phyloP scores from a whole-genome alignment of 139 green algal species.

The Picochlorum sp. region DNA sequence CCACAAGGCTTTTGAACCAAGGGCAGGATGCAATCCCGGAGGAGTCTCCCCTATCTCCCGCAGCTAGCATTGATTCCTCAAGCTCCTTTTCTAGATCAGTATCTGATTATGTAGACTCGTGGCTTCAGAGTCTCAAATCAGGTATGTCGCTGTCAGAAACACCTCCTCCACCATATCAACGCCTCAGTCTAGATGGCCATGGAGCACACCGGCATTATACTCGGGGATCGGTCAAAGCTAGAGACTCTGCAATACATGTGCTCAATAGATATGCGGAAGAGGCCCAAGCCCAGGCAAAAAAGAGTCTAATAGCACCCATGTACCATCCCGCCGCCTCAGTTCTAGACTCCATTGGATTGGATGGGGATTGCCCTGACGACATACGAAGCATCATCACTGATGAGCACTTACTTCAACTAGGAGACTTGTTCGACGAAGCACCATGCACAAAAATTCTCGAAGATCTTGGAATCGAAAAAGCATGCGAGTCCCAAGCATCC shows the following conservation, averaged over 20 bases:
- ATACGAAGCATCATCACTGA: constrained; percentile 33
- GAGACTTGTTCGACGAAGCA: constrained; percentile 36
- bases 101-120: background rate
- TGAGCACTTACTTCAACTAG: constrained; percentile 57
- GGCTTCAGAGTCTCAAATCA: constrained; percentile 1
- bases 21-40: background rate
- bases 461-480: constrained; percentile 2
- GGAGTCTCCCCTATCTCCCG: background rate
- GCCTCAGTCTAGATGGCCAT: constrained; percentile 14
- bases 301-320: background rate
- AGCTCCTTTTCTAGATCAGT: background rate
- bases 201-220: constrained; percentile 13
- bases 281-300: background rate
- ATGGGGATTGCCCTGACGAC: constrained; percentile 22
- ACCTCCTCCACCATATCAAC: background rate
- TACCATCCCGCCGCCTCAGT: background rate
- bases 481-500: constrained; percentile 10
- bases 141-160: background rate
- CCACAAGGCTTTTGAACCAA: background rate
- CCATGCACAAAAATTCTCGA: background rate
- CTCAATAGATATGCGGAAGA: background rate
- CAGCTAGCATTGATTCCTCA: background rate
- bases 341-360: constrained; percentile 25
- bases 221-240: constrained; percentile 7
- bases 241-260: background rate